Evolutionary conservation across 257 asterid species (phyloP).

Genomic region (Solanum rostratum): DNA sequence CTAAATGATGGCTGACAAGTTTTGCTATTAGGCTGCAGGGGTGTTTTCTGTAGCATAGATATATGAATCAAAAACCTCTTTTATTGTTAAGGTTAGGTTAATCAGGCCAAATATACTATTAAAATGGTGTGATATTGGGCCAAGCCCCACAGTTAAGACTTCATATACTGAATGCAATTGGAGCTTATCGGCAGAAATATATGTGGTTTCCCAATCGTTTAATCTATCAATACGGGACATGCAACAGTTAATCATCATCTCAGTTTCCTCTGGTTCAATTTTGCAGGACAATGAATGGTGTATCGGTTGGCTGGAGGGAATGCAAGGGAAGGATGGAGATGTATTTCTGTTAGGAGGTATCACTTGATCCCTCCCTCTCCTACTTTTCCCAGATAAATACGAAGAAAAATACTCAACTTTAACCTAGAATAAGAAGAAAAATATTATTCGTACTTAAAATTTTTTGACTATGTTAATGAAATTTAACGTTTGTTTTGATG

Average conservation of each 20-base stretch:
- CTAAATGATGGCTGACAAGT: background rate
- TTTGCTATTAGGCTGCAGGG: background rate
- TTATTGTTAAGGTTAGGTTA: background rate
- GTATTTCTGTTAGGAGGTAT: slow-evolving; percentile 71
- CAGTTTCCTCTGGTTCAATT: background rate
- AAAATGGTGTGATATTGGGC: background rate
- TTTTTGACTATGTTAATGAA: background rate
- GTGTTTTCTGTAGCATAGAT: background rate
- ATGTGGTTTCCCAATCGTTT: background rate
- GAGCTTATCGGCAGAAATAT: no score
- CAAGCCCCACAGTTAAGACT: no score
- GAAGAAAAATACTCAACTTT: background rate
- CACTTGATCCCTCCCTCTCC: background rate
- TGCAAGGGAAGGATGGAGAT: slow-evolving; percentile 45
- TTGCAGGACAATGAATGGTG: slow-evolving; percentile 58
- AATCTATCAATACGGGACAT: background rate
- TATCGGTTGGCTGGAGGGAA: slow-evolving; percentile 59
- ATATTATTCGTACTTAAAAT: background rate
- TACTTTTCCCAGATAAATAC: background rate
- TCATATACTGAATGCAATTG: no score
- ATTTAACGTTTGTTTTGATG: background rate
- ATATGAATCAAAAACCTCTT: background rate
- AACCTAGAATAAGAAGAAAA: background rate
- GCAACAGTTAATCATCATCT: background rate
- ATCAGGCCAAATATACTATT: background rate